Evolutionary conservation across 192 early-diverging fungal species (phyloP).

Genomic region (Chytriomyces hyalinus): DNA sequence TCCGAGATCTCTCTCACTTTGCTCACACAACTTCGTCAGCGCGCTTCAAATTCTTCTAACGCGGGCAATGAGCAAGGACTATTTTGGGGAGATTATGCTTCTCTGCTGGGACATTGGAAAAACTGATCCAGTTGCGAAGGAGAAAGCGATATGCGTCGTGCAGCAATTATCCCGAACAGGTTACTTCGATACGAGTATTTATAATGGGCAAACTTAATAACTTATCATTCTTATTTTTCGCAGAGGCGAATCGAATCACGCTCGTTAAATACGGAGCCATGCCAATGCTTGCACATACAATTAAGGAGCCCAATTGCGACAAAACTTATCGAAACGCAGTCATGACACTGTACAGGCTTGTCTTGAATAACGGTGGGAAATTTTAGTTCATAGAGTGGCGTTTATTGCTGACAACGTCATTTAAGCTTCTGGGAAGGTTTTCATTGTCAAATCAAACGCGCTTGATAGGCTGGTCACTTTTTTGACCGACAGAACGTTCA

Average conservation of each 20-base stretch:
- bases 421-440: slow-evolving; percentile 64
- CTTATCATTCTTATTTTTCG: not conserved
- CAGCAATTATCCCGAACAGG: slow-evolving; percentile 72
- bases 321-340: slow-evolving; percentile 67
- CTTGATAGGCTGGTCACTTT: slow-evolving; percentile 63
- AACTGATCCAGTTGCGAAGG: slow-evolving; percentile 48
- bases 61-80: slow-evolving; percentile 69
- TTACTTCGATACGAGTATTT: slow-evolving; percentile 30
- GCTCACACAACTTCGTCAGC: slow-evolving; percentile 39
- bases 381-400: not conserved
- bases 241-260: slow-evolving; percentile 63
- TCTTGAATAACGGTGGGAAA: slow-evolving; percentile 60
- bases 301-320: slow-evolving; percentile 58
- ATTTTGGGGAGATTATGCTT: slow-evolving; percentile 62
- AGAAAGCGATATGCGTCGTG: slow-evolving; percentile 66
- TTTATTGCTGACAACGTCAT: too few relatives aligned
- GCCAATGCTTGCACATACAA: slow-evolving; percentile 59
- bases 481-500: slow-evolving; percentile 56
- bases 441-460: slow-evolving; percentile 65
- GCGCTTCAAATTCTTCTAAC: slow-evolving; percentile 75
- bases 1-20: not conserved
- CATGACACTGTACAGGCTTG: slow-evolving; percentile 72
- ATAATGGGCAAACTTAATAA: not conserved
- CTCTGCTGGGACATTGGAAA: slow-evolving; percentile 47
- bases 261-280: slow-evolving; percentile 68